These are phyloP conservation scores for Phoenix dactylifera DNA, from an alignment of 176 grass and related monocot genomes.

Conservation along the genomic window DNA sequence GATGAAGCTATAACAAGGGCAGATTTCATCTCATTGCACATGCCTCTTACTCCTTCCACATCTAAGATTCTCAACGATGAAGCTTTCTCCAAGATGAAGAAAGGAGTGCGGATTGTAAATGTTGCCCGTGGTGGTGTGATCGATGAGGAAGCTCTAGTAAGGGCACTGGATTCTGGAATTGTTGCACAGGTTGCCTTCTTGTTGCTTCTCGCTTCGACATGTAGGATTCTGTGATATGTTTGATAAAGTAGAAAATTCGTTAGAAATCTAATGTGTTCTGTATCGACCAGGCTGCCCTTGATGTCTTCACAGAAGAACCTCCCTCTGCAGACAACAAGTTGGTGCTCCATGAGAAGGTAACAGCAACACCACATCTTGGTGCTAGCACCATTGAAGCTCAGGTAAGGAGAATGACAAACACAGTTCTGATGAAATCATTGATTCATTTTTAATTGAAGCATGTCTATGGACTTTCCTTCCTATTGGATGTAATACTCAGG, in stretches of 20 bases:
- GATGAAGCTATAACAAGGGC: slow-evolving; percentile 10
- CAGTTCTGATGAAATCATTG: not conserved
- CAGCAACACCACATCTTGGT: slow-evolving; percentile 10
- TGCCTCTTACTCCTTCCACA: slow-evolving; percentile 6
- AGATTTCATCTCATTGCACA: slow-evolving; percentile 11
- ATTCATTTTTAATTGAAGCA: not conserved
- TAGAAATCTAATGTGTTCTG: not conserved
- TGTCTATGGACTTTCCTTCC: no score
- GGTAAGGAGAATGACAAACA: not conserved
- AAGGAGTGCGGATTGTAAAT: slow-evolving; percentile 1
- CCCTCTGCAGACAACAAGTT: slow-evolving; percentile 5
- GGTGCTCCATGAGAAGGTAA: slow-evolving; percentile 11
- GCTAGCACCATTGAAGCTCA: slow-evolving; percentile 17
- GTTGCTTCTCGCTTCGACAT: not conserved
- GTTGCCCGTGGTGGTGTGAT: slow-evolving; percentile 7
- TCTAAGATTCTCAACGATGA: slow-evolving; percentile 9
- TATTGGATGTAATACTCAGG: not conserved
- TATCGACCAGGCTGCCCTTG: slow-evolving; percentile 8
- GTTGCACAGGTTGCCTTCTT: not conserved
- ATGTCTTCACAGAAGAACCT: slow-evolving; percentile 12
- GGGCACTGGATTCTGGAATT: slow-evolving; percentile 5
- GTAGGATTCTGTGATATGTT: not conserved
- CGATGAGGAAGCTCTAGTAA: slow-evolving; percentile 2
- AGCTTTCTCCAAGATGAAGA: slow-evolving; percentile 12
- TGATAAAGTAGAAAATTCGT: not conserved